Base-by-base conservation (phyloP, 257 asterid genomes). In the Solanum rostratum region DNA sequence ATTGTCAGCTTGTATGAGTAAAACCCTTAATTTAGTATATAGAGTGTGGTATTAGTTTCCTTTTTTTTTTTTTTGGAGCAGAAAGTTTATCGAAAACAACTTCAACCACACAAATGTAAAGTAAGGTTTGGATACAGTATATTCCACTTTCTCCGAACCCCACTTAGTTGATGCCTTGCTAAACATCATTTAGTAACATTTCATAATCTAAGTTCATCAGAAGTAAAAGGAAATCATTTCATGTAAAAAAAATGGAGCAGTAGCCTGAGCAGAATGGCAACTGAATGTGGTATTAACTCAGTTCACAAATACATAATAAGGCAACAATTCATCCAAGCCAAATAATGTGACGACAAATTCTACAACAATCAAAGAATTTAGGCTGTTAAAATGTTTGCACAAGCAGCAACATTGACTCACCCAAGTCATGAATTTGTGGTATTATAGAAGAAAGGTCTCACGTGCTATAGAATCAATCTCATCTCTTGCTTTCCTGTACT, bases 401-500 rank as follows among this genome's bases (percentile, higher is more conserved):
- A 60, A 59, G 71, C 74, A 22, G 84, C 74, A 45, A 81, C 15
- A 59, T 59, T 0, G 57, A 81, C 59, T 59, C 84, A 81, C 53
- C 55, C 41, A 46, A 81, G 84, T 46, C n/a, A 41, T 81, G 71
- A 81, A 55, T 55, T 63, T 37, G 57, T 13, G 5, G 41, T 81
- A 60, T 22, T 74, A 11, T 37, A n/a, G 37, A 45, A 81, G 29
- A 81, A 37, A 71, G 80, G 80, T 43, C 39, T 71, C 13, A 4
- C 16, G 76, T 18, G 54, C 87, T 11, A 92, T 98, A n/a, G 99
- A 94, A 46, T 93, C 99, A 24, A 95, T 88, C 85, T 95, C 99
- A 43, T 95, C 98, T 87, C 98, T 93, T 14, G 98, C 98, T 89
- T 91, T 92, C 97, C 93, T 93, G 95, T 94, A 95, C 19, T 94